Conservation (phyloP, 2,329 filamentous ascomycete genomes). For the Lecanicillium sp. region DNA sequence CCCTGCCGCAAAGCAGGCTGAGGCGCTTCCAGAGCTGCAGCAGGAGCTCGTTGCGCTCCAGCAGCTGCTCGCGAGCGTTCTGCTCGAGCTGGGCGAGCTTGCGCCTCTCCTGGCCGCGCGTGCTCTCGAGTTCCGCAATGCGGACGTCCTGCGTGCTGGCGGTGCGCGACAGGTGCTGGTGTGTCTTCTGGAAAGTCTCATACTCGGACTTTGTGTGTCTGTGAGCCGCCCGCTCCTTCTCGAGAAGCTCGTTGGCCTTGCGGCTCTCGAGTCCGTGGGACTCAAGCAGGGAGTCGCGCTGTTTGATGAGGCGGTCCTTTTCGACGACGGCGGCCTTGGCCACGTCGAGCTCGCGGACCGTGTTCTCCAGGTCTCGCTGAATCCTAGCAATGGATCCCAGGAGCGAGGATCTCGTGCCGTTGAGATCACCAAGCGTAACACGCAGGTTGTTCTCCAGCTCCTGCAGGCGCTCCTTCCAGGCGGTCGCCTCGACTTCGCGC, state of each 20-base stretch:
- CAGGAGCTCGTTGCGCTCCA: slow-evolving; percentile 82
- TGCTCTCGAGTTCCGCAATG: slow-evolving; percentile 79
- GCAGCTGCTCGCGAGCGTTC: slow-evolving; percentile 77
- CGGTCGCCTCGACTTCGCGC: slow-evolving; percentile 80
- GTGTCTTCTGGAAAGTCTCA: slow-evolving; percentile 81
- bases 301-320: slow-evolving; percentile 84
- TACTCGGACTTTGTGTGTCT: slow-evolving; percentile 82
- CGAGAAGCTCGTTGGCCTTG: slow-evolving; percentile 78
- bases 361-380: slow-evolving; percentile 80
- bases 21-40: slow-evolving; percentile 87
- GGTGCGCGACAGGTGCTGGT: slow-evolving; percentile 80
- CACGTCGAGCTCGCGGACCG: slow-evolving; percentile 72
- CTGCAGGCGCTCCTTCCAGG: slow-evolving; percentile 85
- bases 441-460: slow-evolving; percentile 86
- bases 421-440: slow-evolving; percentile 79
- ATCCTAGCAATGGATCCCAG: slow-evolving; percentile 84
- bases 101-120: slow-evolving; percentile 69
- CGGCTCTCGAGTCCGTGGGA: slow-evolving; percentile 80
- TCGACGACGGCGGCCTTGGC: slow-evolving; percentile 75
- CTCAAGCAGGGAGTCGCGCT: slow-evolving; percentile 83
- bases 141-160: slow-evolving; percentile 79
- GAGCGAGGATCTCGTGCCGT: slow-evolving; percentile 77
- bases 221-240: slow-evolving; percentile 81
- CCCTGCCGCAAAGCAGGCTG: slow-evolving; percentile 76
- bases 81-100: slow-evolving; percentile 71